phyloP scores from a whole-genome alignment of 1,139 yeast species.

The Nakaseomyces delphensis region DNA sequence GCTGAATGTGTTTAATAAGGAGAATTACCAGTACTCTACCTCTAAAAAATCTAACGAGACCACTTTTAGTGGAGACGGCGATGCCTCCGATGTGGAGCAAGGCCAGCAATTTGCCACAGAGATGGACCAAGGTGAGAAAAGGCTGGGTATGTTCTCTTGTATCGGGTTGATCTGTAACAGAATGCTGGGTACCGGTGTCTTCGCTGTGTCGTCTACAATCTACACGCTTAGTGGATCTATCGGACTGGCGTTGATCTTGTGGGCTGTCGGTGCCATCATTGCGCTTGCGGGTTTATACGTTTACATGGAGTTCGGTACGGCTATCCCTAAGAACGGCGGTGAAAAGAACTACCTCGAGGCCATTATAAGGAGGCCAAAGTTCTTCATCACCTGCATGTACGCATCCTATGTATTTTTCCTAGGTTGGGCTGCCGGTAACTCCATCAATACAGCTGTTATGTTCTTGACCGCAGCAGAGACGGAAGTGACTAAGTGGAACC shows the following conservation, averaged over 20 bases:
- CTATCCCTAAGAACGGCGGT: slow-evolving; percentile 81
- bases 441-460: slow-evolving; percentile 31
- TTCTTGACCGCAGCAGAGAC: slow-evolving; percentile 59
- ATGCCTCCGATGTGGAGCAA: slow-evolving; percentile 21
- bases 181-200: slow-evolving; percentile 84
- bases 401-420: slow-evolving; percentile 66
- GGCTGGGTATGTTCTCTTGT: slow-evolving; percentile 61
- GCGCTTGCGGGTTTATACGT: slow-evolving; percentile 69
- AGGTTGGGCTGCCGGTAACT: slow-evolving; percentile 74
- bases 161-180: slow-evolving; percentile 63
- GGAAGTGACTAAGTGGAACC: slow-evolving; percentile 64
- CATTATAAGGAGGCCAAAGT: slow-evolving; percentile 59
- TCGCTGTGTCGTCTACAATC: slow-evolving; percentile 77
- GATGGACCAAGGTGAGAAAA: slow-evolving; percentile 45
- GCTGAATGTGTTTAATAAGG: slow-evolving; percentile 26
- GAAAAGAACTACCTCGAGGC: slow-evolving; percentile 77
- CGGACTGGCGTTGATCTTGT: slow-evolving; percentile 61
- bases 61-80: slow-evolving; percentile 11
- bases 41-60: slow-evolving; percentile 6
- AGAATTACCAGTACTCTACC: slow-evolving; percentile 16
- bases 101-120: slow-evolving; percentile 32
- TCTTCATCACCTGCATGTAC: slow-evolving; percentile 64
- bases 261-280: slow-evolving; percentile 71
- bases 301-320: slow-evolving; percentile 78
- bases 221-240: slow-evolving; percentile 58